A percentile compares a stretch with the other conserved stretches of the same genome.
These are phyloP conservation scores for Chondrostereum purpureum DNA, from an alignment of 1,284 basidiomycete species.

Conservation along the genomic window DNA sequence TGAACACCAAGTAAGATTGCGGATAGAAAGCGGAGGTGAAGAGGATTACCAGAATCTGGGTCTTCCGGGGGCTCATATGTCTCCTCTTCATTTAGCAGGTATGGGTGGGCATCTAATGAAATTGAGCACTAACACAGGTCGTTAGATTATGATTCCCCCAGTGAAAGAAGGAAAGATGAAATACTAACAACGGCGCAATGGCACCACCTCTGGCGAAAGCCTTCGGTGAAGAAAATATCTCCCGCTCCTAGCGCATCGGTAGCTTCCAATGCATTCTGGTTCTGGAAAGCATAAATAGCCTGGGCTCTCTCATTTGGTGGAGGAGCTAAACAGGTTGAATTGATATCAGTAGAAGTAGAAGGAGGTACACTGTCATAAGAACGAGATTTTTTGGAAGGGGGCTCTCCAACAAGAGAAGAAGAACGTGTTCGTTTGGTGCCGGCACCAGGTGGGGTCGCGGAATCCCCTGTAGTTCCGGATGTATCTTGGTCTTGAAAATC, in stretches of 20 bases:
- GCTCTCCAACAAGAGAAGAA: conserved; percentile 28
- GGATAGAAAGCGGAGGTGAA: conserved; percentile 3
- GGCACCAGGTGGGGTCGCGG: conserved; percentile 14
- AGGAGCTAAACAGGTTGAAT: conserved; percentile 46
- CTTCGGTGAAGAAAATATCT: conserved; percentile 67
- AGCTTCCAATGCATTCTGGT: conserved; percentile 9
- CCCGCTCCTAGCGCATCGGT: conserved; percentile 41
- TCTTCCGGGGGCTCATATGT: conserved; percentile 78
- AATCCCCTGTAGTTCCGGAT: conserved; percentile 13
- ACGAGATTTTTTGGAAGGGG: conserved; percentile 44
- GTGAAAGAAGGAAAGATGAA: too few species aligned
- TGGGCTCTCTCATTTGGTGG: conserved; percentile 34
- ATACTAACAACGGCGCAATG: conserved; percentile 49
- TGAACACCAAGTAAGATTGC: conserved; percentile 11
- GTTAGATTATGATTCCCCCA: too few species aligned
- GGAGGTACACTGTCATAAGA: conserved; percentile 16
- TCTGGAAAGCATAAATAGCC: conserved; percentile 28
- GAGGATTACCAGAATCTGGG: conserved; percentile 60
- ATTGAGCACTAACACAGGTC: conserved; percentile 53
- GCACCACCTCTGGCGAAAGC: conserved; percentile 71
- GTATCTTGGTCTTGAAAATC: conserved; percentile 19
- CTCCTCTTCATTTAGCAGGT: conserved; percentile 69
- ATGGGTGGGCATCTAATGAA: conserved; percentile 43
- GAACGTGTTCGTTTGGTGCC: conserved; percentile 49
- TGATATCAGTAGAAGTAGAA: conserved; percentile 15